Evolutionary conservation across 768 basidiomycete species (phyloP), one percentile per base, ranked within the genome.

Genomic region (Termitomyces sp.): DNA sequence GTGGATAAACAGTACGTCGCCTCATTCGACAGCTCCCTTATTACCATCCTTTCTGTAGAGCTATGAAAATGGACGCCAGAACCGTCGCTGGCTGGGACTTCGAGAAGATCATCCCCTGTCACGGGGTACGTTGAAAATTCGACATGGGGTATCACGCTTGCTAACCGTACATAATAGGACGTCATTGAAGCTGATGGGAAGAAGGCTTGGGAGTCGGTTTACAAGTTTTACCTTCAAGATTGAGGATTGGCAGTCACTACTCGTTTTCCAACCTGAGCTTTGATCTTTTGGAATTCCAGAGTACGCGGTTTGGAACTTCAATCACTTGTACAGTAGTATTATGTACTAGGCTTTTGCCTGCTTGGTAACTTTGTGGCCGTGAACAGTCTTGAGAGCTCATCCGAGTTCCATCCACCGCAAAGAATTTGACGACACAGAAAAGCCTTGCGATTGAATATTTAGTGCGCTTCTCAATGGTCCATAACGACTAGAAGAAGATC

Each of bases 1-100:
- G 61, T 57, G 28, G 71, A 78, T 55, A 72, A 71, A 64, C 67
- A 66, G 74, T 66, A 62, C 60, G 75, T 71, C 28, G 48, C 16
- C 33, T 43, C 18, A 5, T 40, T 16, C 36, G 10, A 12, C 2
- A 26, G 16, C 38, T 53, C 16, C 38, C 30, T 2, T 10, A 33
- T 41, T 7, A 12, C 13, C n/a, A 16, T 38, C 26, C 32, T 51
- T 43, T 38, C 4, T 50, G 56, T 48, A 77, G 76, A 9, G 73
- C 71, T 6, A 88, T 88, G 85, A 76, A 71, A 41, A 75, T 80
- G 12, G 83, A 86, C 58, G 83, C 80, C 8, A 80, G 76, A 64
- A 82, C 76, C 5, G 88, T 91, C 2, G 77, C 81, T 4, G 77
- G 68, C 0, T 91, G 89, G 90, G 79, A 84, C 56, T 87, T 88